Evolutionary conservation across 2,329 filamentous ascomycete species (phyloP).

Genomic region (Aspergillus tubingensis): DNA sequence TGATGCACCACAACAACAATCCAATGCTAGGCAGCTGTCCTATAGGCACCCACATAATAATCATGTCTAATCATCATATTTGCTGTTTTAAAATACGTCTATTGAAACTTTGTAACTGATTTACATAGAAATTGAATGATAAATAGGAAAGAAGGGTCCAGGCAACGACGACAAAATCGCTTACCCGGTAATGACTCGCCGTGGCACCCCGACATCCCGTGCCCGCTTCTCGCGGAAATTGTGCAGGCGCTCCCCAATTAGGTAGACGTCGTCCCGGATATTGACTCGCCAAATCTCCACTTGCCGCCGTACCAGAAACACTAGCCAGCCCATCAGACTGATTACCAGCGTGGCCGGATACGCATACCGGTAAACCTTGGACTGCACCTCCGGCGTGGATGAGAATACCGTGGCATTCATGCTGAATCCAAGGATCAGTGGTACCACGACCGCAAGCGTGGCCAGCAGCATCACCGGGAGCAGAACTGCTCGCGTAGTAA

Average conservation of each 20-base stretch:
- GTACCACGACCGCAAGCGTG: slow-evolving; percentile 62
- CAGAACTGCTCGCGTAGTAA: slow-evolving; percentile 86
- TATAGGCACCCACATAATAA: not conserved
- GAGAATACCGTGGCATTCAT: slow-evolving; percentile 49
- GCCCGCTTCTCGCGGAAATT: slow-evolving; percentile 74
- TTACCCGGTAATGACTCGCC: slow-evolving; percentile 41
- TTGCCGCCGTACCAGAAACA: slow-evolving; percentile 50
- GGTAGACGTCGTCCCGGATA: slow-evolving; percentile 91
- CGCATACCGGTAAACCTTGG: slow-evolving; percentile 63
- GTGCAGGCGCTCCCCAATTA: slow-evolving; percentile 91
- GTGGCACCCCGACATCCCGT: slow-evolving; percentile 41
- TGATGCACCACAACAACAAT: no score
- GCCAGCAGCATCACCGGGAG: slow-evolving; percentile 70
- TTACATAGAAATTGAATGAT: slow-evolving; percentile 9
- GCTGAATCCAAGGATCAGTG: slow-evolving; percentile 60
- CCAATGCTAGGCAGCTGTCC: not conserved
- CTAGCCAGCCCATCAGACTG: slow-evolving; percentile 53
- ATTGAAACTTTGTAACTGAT: slow-evolving; percentile 1
- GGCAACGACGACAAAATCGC: not conserved
- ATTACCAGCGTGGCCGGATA: slow-evolving; percentile 68
- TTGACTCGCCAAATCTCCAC: slow-evolving; percentile 75
- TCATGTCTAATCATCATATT: not conserved
- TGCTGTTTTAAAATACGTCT: not conserved
- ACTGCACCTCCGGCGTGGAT: slow-evolving; percentile 34
- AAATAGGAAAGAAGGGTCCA: not conserved